These are phyloP conservation scores for Endocladia muricata DNA, from an alignment of 31 red algal genomes.

Conservation along the genomic window DNA sequence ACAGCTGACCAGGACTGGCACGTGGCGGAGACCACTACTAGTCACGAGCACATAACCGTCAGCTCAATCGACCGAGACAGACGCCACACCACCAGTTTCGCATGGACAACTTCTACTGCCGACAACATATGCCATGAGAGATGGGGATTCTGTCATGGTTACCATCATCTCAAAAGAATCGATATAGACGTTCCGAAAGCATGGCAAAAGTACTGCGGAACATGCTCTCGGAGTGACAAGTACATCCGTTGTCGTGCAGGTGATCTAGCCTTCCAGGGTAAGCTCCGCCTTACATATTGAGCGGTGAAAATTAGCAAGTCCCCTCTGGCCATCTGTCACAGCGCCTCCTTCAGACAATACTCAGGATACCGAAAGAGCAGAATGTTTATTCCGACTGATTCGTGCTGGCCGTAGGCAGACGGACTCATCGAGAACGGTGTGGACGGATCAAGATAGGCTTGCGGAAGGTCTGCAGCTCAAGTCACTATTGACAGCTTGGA, in stretches of 20 bases:
- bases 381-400: neutral
- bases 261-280: constrained; percentile 11
- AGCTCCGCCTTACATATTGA: neutral
- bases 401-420: neutral
- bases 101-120: neutral
- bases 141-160: neutral
- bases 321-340: neutral
- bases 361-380: neutral
- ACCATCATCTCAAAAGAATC: neutral
- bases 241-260: constrained; percentile 17
- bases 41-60: neutral
- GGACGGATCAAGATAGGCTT: neutral
- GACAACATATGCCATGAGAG: neutral
- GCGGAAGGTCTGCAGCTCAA: neutral
- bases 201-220: constrained; percentile 1
- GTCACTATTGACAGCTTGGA: neutral
- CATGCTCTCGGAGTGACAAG: constrained; percentile 2
- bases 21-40: neutral
- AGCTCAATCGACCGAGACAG: neutral
- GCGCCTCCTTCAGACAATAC: neutral
- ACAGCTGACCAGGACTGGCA: no score
- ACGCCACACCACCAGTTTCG: neutral
- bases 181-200: neutral
- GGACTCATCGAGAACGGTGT: neutral
- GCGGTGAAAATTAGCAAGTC: neutral